phyloP scores from a whole-genome alignment of 2,329 filamentous ascomycete genomes.

The Juglanconis sp. region DNA sequence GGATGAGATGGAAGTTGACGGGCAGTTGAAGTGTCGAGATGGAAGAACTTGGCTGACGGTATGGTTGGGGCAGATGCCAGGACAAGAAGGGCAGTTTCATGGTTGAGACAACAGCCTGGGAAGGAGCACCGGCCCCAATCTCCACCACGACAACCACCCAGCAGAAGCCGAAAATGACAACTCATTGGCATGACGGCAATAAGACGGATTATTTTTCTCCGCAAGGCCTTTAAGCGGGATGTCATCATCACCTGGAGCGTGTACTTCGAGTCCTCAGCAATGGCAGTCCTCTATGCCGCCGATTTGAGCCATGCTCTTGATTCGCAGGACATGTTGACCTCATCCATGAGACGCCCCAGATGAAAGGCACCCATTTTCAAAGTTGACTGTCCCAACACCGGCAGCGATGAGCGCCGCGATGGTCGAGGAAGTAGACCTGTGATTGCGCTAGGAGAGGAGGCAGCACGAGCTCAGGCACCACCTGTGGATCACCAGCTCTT shows the following conservation, averaged over 20 bases:
- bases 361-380: too few species aligned
- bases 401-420: too few species aligned
- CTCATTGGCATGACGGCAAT: constrained; percentile 34
- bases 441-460: too few species aligned
- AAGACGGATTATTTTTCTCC: constrained; percentile 15
- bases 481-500: too few species aligned
- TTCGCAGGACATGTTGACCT: too few species aligned
- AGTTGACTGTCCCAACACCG: too few species aligned
- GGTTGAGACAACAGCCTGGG: constrained; percentile 64
- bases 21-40: background rate
- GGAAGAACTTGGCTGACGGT: background rate
- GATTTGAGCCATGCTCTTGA: too few species aligned
- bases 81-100: constrained; percentile 56
- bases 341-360: too few species aligned
- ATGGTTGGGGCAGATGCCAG: constrained; percentile 44
- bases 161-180: constrained; percentile 25
- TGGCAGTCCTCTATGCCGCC: too few species aligned
- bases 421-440: too few species aligned
- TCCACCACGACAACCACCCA: constrained; percentile 24
- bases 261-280: too few species aligned
- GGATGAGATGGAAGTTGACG: background rate
- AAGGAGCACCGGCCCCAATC: constrained; percentile 30
- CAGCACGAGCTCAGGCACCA: too few species aligned
- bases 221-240: background rate
- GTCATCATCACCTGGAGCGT: background rate